phyloP scores from a whole-genome alignment of 1,284 basidiomycete genomes.

The Marasmius oreades region DNA sequence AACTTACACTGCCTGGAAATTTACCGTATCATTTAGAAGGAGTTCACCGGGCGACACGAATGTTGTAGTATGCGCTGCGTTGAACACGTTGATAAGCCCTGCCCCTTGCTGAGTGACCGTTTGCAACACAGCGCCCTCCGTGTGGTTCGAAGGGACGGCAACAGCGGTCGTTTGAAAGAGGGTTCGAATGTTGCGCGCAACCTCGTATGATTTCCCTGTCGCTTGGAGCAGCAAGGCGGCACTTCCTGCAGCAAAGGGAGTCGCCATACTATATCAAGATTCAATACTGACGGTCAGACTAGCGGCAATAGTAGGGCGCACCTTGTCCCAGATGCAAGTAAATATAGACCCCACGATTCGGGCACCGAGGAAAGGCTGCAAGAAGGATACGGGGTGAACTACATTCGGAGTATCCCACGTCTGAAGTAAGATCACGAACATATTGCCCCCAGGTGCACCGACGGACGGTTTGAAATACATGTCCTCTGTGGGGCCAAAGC shows the following conservation, averaged over 20 bases:
- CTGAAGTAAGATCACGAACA: constrained; percentile 18
- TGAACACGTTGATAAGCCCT: constrained; percentile 49
- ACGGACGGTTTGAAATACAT: constrained; percentile 37
- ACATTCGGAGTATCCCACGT: too few relatives aligned
- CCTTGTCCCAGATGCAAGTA: neutral
- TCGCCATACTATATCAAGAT: neutral
- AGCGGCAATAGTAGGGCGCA: neutral
- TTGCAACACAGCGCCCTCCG: constrained; percentile 26
- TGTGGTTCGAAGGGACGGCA: neutral
- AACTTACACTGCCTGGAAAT: constrained; percentile 33
- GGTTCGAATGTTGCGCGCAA: neutral
- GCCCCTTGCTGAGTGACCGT: constrained; percentile 50
- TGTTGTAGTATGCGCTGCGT: constrained; percentile 41
- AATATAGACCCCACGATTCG: too few relatives aligned
- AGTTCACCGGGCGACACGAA: constrained; percentile 45
- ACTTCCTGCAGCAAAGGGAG: too few relatives aligned
- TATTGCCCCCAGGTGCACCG: constrained; percentile 41
- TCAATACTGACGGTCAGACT: neutral
- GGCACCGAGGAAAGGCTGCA: too few relatives aligned
- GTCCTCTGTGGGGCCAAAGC: constrained; percentile 30
- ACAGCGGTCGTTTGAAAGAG: neutral
- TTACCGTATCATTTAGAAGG: constrained; percentile 53
- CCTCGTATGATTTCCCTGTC: neutral
- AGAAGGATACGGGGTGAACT: too few relatives aligned
- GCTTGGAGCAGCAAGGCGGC: neutral